Evolutionary conservation across 805 yeast species (phyloP).

Genomic region (Candida verbasci): DNA sequence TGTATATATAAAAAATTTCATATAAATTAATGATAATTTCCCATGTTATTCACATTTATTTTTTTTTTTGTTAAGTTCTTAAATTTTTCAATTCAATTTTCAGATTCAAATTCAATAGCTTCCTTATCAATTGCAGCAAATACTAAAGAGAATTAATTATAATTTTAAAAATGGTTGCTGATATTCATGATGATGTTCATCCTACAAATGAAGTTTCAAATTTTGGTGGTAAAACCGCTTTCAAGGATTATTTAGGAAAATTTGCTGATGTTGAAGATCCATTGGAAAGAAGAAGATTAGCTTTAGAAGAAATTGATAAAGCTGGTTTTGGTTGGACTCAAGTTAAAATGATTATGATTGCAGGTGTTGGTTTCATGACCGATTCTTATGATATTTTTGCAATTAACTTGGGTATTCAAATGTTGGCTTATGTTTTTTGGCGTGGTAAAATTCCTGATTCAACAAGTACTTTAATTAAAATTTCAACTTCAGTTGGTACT

Average conservation of each 20-base stretch:
- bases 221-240: slow-evolving; percentile 78
- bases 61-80: too few relatives aligned
- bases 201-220: slow-evolving; percentile 6
- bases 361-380: slow-evolving; percentile 90
- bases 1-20: neutral
- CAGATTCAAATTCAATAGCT: too few relatives aligned
- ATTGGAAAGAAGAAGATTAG: slow-evolving; percentile 80
- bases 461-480: slow-evolving; percentile 73
- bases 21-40: too few relatives aligned
- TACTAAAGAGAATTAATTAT: too few relatives aligned
- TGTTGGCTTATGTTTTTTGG: slow-evolving; percentile 80
- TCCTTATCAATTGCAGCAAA: too few relatives aligned
- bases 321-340: slow-evolving; percentile 81
- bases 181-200: slow-evolving; percentile 7
- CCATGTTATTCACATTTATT: too few relatives aligned
- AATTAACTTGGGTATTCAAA: slow-evolving; percentile 74
- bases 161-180: slow-evolving; percentile 10
- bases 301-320: slow-evolving; percentile 77
- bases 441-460: slow-evolving; percentile 59
- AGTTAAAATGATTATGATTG: slow-evolving; percentile 74
- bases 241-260: slow-evolving; percentile 77
- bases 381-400: slow-evolving; percentile 93
- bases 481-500: slow-evolving; percentile 90
- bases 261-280: slow-evolving; percentile 83
- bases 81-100: too few relatives aligned